Conservation (phyloP, 495 filamentous ascomycete genomes). For the Penicillium coffeae region DNA sequence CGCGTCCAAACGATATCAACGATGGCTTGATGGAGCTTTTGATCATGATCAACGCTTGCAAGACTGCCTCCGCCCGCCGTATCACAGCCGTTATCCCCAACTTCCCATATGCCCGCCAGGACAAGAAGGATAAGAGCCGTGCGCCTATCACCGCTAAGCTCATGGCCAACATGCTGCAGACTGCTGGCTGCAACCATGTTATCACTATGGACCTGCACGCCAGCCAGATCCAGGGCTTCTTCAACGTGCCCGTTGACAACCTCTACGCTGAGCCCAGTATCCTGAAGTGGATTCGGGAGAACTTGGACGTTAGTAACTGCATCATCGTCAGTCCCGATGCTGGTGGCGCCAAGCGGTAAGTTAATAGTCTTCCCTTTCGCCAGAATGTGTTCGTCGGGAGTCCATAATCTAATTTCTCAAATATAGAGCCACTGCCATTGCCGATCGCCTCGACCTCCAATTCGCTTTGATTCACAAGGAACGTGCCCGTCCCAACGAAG, state of each 20-base stretch:
- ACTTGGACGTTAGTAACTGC: conserved; percentile 75
- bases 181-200: conserved; percentile 81
- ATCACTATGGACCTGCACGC: conserved; percentile 81
- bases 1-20: conserved; percentile 93
- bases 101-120: conserved; percentile 97
- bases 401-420: not conserved
- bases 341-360: conserved; percentile 90
- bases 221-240: conserved; percentile 76
- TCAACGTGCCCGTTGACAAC: conserved; percentile 97
- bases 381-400: not conserved
- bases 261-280: conserved; percentile 94
- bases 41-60: conserved; percentile 99
- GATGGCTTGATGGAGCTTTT: conserved; percentile 98
- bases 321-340: conserved; percentile 97
- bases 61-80: conserved; percentile 87
- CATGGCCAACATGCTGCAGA: conserved; percentile 97
- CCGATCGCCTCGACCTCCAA: conserved; percentile 86
- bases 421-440: conserved; percentile 82
- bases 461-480: conserved; percentile 99
- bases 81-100: conserved; percentile 94
- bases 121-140: conserved; percentile 97
- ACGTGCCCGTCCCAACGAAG: conserved; percentile 90
- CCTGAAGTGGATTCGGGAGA: conserved; percentile 84
- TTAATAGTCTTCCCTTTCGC: conserved; percentile 3
- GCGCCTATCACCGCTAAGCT: conserved; percentile 84